Conservation (phyloP, 2,329 filamentous ascomycete genomes). For the Polytolypa hystricis region DNA sequence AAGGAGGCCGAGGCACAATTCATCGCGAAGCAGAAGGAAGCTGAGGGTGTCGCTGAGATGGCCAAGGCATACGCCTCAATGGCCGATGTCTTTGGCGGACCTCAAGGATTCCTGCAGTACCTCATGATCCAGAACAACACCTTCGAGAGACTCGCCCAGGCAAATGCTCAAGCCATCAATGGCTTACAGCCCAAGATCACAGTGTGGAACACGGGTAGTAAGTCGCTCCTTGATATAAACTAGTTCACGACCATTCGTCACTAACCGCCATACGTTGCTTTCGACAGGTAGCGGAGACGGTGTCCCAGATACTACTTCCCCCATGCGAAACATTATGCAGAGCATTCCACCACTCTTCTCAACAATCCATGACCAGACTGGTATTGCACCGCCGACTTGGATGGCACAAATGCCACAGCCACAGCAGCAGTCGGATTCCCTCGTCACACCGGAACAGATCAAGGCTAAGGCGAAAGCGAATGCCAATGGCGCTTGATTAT, state of each 20-base stretch:
- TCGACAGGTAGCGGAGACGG: constrained; percentile 31
- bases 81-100: constrained; percentile 62
- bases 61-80: constrained; percentile 69
- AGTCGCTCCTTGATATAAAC: constrained; percentile 7
- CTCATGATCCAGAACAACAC: constrained; percentile 79
- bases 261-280: constrained; percentile 6
- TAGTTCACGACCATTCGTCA: constrained; percentile 1
- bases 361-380: constrained; percentile 82
- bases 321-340: constrained; percentile 75
- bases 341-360: constrained; percentile 70
- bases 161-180: constrained; percentile 63
- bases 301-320: constrained; percentile 44
- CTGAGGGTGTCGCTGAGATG: constrained; percentile 65
- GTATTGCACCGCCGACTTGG: constrained; percentile 70
- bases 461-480: no score
- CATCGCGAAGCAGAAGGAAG: constrained; percentile 56
- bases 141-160: constrained; percentile 64
- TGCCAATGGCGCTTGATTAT: no score
- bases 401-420: constrained; percentile 41
- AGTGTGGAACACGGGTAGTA: constrained; percentile 71
- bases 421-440: constrained; percentile 1
- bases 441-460: no score
- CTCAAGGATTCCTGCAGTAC: constrained; percentile 67
- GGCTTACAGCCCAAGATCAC: constrained; percentile 82
- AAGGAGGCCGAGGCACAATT: constrained; percentile 60